These are phyloP conservation scores for Lodderomyces orthopsilosis DNA, from an alignment of 1,139 yeast genomes.

Conservation along the genomic window DNA sequence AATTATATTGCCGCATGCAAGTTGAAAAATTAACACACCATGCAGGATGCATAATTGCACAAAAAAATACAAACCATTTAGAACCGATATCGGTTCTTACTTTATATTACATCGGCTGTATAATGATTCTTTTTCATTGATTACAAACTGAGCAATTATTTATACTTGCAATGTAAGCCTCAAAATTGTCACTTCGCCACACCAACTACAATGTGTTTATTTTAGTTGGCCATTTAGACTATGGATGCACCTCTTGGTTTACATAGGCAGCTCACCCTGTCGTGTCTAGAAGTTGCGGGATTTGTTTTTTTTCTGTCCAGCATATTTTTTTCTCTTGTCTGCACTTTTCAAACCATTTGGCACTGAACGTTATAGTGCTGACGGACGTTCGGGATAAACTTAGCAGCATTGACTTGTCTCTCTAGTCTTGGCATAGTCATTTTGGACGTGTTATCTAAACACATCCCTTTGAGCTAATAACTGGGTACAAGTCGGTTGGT, in stretches of 20 bases:
- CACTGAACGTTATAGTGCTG: background rate
- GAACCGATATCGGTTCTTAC: background rate
- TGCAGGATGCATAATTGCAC: slow-evolving; percentile 1
- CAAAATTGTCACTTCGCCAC: too few relatives aligned
- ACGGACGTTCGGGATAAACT: background rate
- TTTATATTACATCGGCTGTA: background rate
- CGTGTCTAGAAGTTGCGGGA: background rate
- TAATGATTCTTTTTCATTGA: background rate
- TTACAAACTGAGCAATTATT: background rate
- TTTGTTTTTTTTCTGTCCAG: background rate
- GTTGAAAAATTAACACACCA: background rate
- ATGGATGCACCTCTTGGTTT: background rate
- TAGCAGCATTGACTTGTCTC: too few relatives aligned
- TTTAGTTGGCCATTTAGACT: background rate
- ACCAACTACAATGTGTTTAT: background rate
- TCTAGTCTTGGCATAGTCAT: too few relatives aligned
- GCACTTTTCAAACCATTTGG: background rate
- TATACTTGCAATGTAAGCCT: too few relatives aligned
- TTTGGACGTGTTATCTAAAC: too few relatives aligned
- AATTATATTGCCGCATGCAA: background rate
- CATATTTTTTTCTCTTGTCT: background rate
- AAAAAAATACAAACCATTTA: background rate
- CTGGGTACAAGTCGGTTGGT: background rate
- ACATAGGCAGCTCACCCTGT: background rate
- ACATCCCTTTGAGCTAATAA: too few relatives aligned